A percentile compares a stretch with the other conserved stretches of the same genome.
Conservation (phyloP, 2,329 filamentous ascomycete genomes). For the Fusarium cicatricum region DNA sequence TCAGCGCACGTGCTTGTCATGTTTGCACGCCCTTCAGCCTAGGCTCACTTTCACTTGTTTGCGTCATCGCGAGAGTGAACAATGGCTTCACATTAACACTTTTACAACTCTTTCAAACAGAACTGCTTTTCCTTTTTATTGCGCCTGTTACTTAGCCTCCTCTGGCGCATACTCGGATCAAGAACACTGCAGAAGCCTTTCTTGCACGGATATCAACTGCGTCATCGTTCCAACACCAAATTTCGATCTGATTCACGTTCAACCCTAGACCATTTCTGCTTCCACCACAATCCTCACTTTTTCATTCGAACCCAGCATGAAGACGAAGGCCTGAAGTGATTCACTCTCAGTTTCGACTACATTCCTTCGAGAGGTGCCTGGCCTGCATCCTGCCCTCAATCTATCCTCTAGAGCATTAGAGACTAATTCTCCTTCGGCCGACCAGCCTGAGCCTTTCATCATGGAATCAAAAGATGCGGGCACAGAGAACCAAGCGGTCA, state of each 20-base stretch:
- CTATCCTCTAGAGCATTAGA: neutral
- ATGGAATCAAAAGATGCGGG: constrained; percentile 42
- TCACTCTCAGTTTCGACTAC: neutral
- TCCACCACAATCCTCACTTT: neutral
- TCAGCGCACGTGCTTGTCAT: constrained; percentile 10
- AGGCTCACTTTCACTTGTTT: constrained; percentile 16
- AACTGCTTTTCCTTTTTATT: neutral
- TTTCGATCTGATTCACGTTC: constrained; percentile 9
- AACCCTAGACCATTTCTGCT: neutral
- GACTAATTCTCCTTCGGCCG: neutral
- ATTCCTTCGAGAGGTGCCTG: neutral
- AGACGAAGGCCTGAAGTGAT: neutral
- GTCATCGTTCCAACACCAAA: constrained; percentile 4
- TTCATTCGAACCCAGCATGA: neutral
- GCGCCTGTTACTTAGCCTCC: neutral
- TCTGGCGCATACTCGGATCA: too few relatives aligned
- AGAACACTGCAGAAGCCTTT: neutral
- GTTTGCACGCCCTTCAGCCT: constrained; percentile 10
- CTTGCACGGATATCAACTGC: neutral
- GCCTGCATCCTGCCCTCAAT: neutral
- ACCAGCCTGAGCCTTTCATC: neutral
- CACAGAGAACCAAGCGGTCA: constrained; percentile 33
- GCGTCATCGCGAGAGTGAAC: constrained; percentile 25
- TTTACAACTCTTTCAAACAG: neutral
- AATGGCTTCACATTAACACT: neutral